These are phyloP conservation scores for Hymenoscyphus fraxineus DNA, from an alignment of 2,329 filamentous ascomycete species.

Conservation along the genomic window DNA sequence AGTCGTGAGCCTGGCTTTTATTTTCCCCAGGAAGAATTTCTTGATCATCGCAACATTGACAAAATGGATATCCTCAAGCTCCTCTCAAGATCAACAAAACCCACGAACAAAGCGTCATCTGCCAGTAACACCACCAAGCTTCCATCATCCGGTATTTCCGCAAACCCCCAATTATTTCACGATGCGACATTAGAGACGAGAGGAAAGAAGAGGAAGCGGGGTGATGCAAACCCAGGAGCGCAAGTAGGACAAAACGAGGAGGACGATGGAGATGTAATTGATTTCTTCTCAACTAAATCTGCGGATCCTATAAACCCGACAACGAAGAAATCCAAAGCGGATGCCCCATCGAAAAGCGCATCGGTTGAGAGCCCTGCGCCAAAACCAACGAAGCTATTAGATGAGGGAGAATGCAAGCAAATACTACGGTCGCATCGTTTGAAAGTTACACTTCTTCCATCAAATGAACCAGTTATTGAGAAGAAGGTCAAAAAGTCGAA, in stretches of 20 bases:
- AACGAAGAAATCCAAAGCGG: constrained; percentile 21
- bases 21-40: constrained; percentile 1
- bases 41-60: constrained; percentile 1
- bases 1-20: neutral
- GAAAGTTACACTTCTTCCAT: constrained; percentile 74
- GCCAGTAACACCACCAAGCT: constrained; percentile 43
- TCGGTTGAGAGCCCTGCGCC: constrained; percentile 6
- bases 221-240: constrained; percentile 33
- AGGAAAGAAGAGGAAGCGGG: constrained; percentile 55
- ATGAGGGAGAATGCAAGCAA: constrained; percentile 68
- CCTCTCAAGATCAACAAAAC: constrained; percentile 66
- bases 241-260: constrained; percentile 37
- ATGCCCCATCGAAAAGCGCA: constrained; percentile 9
- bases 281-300: constrained; percentile 55
- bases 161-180: constrained; percentile 68
- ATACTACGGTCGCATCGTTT: constrained; percentile 76
- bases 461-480: constrained; percentile 36
- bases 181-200: constrained; percentile 44
- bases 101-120: constrained; percentile 35
- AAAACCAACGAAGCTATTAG: constrained; percentile 40
- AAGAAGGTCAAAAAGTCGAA: constrained; percentile 46
- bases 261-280: constrained; percentile 37
- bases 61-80: constrained; percentile 64
- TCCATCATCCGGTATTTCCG: constrained; percentile 60
- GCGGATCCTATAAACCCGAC: constrained; percentile 24